Evolutionary conservation across 176 grass and related monocot species (phyloP).

Genomic region (Saccharum officinarum): DNA sequence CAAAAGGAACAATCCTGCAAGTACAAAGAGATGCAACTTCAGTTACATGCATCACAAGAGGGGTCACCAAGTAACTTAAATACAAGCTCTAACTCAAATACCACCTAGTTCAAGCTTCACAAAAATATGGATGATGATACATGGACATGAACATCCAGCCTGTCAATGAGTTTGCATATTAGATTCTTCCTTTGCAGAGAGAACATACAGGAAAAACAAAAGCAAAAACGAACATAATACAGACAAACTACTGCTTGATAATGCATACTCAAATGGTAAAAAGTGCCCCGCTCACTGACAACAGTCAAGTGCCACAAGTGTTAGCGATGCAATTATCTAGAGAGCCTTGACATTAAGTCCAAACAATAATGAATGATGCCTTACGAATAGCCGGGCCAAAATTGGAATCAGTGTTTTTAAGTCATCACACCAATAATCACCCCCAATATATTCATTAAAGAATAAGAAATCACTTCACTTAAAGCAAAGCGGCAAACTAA

Average conservation of each 20-base stretch:
- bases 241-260: background rate
- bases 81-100: conserved; percentile 42
- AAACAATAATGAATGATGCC: background rate
- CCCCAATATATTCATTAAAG: background rate
- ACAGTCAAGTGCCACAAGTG: background rate
- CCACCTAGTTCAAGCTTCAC: conserved; percentile 31
- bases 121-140: conserved; percentile 26
- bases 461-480: background rate
- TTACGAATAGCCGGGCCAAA: background rate
- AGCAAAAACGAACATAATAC: background rate
- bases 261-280: background rate
- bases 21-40: conserved; percentile 39
- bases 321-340: background rate
- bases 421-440: background rate
- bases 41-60: conserved; percentile 28
- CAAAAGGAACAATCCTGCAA: conserved; percentile 52
- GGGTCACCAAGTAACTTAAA: conserved; percentile 21
- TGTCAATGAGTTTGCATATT: conserved; percentile 44
- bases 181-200: conserved; percentile 33
- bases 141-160: conserved; percentile 35
- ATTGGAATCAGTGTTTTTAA: background rate
- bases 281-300: background rate
- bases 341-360: too few relatives aligned
- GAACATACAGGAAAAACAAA: background rate
- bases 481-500: background rate